Conservation (phyloP, 257 asterid species). For the Leonotis leonurus region DNA sequence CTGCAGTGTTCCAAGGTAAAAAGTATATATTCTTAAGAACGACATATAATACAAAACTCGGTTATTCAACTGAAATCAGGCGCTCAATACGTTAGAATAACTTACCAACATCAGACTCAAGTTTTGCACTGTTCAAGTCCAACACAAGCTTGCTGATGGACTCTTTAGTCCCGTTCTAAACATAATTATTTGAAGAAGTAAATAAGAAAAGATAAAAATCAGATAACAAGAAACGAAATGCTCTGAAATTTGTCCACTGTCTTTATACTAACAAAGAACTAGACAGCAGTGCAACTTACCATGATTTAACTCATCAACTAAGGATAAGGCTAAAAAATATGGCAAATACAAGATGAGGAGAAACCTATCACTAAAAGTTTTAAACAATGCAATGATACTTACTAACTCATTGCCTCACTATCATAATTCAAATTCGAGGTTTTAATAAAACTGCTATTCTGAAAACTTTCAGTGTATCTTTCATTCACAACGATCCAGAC, state of each 20-base stretch:
- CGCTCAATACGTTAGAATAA: slow-evolving; percentile 3
- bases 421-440: background rate
- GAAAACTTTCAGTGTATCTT: background rate
- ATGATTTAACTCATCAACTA: slow-evolving; percentile 2
- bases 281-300: background rate
- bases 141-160: slow-evolving; percentile 76
- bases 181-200: slow-evolving; percentile 12
- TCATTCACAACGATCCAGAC: background rate
- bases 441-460: background rate
- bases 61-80: background rate
- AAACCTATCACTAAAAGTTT: background rate
- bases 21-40: background rate
- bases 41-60: background rate
- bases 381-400: background rate
- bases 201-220: slow-evolving; percentile 11
- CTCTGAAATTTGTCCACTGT: background rate
- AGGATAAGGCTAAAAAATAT: background rate
- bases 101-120: slow-evolving; percentile 92
- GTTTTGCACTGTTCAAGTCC: slow-evolving; percentile 65
- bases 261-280: background rate
- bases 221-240: slow-evolving; percentile 5
- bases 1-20: slow-evolving; percentile 36
- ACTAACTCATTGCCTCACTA: background rate
- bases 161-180: slow-evolving; percentile 81
- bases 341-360: background rate